These are phyloP conservation scores for Cylindrotheca closterium DNA, from an alignment of 108 stramenopile genomes.

Conservation along the genomic window DNA sequence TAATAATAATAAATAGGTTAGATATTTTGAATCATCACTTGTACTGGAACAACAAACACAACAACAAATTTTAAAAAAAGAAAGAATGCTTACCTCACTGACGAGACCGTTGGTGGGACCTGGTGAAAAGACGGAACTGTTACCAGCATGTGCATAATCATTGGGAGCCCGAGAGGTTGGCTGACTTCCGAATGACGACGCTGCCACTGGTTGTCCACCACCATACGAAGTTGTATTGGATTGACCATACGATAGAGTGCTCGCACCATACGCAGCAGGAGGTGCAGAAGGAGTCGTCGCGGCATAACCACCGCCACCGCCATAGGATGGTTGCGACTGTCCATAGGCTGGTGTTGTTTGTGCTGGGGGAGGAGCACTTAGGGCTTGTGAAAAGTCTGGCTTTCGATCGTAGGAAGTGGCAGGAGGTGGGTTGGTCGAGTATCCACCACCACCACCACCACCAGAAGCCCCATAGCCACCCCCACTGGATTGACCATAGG, in stretches of 20 bases:
- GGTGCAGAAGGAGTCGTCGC: background rate
- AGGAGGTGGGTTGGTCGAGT: background rate
- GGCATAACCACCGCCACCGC: no score
- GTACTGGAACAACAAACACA: background rate
- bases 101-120: constrained; percentile 26
- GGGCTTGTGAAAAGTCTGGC: constrained; percentile 18
- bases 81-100: background rate
- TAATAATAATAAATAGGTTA: background rate
- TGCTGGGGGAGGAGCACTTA: constrained; percentile 6
- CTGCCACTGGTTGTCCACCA: no score
- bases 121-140: constrained; percentile 7
- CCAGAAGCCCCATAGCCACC: constrained; percentile 1
- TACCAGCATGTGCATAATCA: background rate
- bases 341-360: background rate
- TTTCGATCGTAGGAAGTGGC: background rate
- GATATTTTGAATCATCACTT: no score
- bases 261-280: background rate
- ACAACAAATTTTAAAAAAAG: background rate
- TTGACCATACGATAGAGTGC: background rate
- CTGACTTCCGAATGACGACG: no score
- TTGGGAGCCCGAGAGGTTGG: background rate
- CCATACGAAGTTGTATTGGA: background rate
- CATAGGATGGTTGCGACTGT: background rate
- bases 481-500: background rate
- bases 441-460: background rate